phyloP scores from a whole-genome alignment of 768 basidiomycete genomes.

The Filobasidium wieringae region DNA sequence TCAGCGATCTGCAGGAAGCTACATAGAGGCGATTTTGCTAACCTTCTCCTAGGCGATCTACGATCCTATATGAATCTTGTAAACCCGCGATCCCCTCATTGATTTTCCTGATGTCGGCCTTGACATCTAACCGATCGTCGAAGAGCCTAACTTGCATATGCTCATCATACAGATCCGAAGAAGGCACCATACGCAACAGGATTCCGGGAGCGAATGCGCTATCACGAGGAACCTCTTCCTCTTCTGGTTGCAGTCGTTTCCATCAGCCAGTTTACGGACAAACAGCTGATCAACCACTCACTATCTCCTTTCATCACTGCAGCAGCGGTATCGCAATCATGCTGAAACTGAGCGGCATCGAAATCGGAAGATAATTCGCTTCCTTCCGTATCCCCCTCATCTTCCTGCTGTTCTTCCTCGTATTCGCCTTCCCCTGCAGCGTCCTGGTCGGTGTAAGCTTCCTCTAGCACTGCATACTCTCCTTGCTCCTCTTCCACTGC shows the following conservation, averaged over 20 bases:
- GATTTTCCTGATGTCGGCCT: slow-evolving; percentile 64
- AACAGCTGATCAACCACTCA: neutral
- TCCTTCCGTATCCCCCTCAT: neutral
- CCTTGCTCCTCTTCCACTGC: neutral
- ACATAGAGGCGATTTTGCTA: slow-evolving; percentile 6
- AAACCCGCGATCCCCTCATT: slow-evolving; percentile 57
- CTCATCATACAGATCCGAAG: slow-evolving; percentile 20
- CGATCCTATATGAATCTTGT: slow-evolving; percentile 55
- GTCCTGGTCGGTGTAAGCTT: slow-evolving; percentile 1
- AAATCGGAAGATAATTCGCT: neutral
- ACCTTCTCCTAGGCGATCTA: slow-evolving; percentile 83
- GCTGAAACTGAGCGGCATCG: neutral
- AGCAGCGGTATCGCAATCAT: neutral
- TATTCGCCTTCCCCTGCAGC: neutral
- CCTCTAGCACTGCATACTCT: neutral
- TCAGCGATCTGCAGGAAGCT: neutral
- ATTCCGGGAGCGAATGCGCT: neutral
- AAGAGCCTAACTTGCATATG: slow-evolving; percentile 33
- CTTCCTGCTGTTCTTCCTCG: neutral
- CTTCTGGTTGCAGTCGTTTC: neutral
- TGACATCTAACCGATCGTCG: slow-evolving; percentile 64
- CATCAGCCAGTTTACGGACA: neutral
- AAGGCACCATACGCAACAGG: neutral
- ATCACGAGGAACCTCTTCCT: neutral
- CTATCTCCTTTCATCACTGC: neutral